These are phyloP conservation scores for Coniochaeta sp. DNA, from an alignment of 2,329 filamentous ascomycete species.

Conservation along the genomic window DNA sequence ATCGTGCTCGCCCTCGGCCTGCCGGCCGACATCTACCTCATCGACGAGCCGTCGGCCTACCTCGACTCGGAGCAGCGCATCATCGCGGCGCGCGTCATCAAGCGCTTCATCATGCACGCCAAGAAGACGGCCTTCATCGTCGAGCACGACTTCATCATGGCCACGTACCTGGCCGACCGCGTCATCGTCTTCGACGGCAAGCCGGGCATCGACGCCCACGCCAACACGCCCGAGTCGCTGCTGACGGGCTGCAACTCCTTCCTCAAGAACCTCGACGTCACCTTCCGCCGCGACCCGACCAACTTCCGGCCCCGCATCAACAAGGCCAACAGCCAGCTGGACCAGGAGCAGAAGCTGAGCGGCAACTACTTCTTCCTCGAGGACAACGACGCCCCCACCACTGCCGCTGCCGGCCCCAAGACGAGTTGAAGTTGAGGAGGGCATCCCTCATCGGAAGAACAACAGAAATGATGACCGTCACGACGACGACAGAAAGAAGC, in stretches of 20 bases:
- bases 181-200: conserved; percentile 98
- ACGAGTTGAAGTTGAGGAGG: conserved; percentile 57
- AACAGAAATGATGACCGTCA: conserved; percentile 13
- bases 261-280: conserved; percentile 93
- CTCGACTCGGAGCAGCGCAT: conserved; percentile 99
- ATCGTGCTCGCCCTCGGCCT: conserved; percentile 95
- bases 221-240: conserved; percentile 84
- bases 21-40: conserved; percentile 95
- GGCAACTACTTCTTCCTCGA: conserved; percentile 99
- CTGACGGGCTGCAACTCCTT: conserved; percentile 95
- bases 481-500: conserved; percentile 8
- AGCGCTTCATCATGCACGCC: conserved; percentile 99
- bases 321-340: conserved; percentile 90
- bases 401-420: too few species aligned
- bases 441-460: conserved; percentile 39
- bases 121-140: conserved; percentile 99
- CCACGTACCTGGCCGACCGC: conserved; percentile 66
- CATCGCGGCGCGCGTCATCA: conserved; percentile 93
- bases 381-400: conserved; percentile 52
- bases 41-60: conserved; percentile 95
- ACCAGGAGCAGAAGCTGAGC: conserved; percentile 90
- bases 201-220: conserved; percentile 80
- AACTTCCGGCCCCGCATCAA: conserved; percentile 98
- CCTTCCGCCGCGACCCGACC: conserved; percentile 94
- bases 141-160: conserved; percentile 99